Conservation (phyloP, 2,329 filamentous ascomycete species). For the Talaromyces sp. region DNA sequence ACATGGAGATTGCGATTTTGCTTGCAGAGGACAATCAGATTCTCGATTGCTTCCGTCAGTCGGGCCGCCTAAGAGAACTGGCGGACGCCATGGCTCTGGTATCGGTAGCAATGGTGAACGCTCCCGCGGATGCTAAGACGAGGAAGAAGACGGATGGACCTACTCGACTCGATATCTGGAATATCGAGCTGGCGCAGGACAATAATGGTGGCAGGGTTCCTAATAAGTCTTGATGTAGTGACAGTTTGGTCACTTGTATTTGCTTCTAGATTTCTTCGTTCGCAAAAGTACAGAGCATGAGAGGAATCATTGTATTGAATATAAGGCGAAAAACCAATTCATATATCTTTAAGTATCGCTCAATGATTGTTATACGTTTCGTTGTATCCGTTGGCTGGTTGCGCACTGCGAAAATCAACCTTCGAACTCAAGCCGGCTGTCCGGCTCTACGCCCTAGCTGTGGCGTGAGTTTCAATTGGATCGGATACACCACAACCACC, state of each 20-base stretch:
- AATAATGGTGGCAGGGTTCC: slow-evolving; percentile 16
- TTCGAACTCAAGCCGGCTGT: background rate
- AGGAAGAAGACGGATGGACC: slow-evolving; percentile 37
- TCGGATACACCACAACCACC: background rate
- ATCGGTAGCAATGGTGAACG: slow-evolving; percentile 65
- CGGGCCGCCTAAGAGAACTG: slow-evolving; percentile 69
- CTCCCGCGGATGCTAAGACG: slow-evolving; percentile 41
- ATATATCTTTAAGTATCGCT: background rate
- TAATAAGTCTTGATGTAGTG: background rate
- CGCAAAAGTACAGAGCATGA: background rate
- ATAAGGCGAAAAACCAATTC: background rate
- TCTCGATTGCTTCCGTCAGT: slow-evolving; percentile 60
- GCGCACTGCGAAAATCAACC: background rate
- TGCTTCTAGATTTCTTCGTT: background rate
- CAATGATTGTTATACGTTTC: background rate
- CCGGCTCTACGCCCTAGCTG: slow-evolving; percentile 7
- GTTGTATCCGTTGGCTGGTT: background rate
- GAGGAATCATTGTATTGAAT: background rate
- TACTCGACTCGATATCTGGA: slow-evolving; percentile 40
- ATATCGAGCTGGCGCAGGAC: slow-evolving; percentile 31
- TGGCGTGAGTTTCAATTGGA: slow-evolving; percentile 2
- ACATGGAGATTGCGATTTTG: slow-evolving; percentile 80
- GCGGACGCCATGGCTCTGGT: slow-evolving; percentile 72
- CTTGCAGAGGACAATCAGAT: slow-evolving; percentile 68
- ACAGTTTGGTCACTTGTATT: background rate